phyloP scores from a whole-genome alignment of 148 eudicot species.

The Vaccinium vitisidaea region DNA sequence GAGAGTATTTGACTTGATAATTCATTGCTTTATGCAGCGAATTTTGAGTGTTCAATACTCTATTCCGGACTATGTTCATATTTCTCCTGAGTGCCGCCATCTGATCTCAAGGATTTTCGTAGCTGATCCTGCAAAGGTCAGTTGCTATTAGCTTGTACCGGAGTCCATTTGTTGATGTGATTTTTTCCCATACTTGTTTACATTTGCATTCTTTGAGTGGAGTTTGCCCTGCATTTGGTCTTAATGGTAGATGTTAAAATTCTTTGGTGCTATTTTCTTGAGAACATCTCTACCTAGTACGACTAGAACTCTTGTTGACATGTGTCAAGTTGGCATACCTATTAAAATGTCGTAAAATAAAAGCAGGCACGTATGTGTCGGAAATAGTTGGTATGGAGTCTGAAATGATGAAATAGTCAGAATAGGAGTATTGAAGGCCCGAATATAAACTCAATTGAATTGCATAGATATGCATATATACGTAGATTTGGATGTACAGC shows the following conservation, averaged over 20 bases:
- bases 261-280: background rate
- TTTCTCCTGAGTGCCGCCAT: slow-evolving; percentile 77
- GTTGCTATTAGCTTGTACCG: slow-evolving; percentile 20
- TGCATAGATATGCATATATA: background rate
- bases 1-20: background rate
- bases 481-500: background rate
- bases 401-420: background rate
- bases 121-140: slow-evolving; percentile 73
- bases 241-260: background rate
- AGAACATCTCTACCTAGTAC: background rate
- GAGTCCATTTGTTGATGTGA: background rate
- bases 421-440: background rate
- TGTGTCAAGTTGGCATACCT: background rate
- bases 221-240: background rate
- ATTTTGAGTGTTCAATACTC: slow-evolving; percentile 76
- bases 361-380: background rate
- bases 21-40: slow-evolving; percentile 50
- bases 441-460: background rate
- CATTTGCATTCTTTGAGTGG: background rate
- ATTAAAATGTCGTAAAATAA: background rate
- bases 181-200: background rate
- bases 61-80: slow-evolving; percentile 63
- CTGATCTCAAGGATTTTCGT: slow-evolving; percentile 92
- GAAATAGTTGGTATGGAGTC: background rate
- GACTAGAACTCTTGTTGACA: background rate